Base-by-base conservation (phyloP, 768 basidiomycete species). In the Pilatotrama ljubarskyi region DNA sequence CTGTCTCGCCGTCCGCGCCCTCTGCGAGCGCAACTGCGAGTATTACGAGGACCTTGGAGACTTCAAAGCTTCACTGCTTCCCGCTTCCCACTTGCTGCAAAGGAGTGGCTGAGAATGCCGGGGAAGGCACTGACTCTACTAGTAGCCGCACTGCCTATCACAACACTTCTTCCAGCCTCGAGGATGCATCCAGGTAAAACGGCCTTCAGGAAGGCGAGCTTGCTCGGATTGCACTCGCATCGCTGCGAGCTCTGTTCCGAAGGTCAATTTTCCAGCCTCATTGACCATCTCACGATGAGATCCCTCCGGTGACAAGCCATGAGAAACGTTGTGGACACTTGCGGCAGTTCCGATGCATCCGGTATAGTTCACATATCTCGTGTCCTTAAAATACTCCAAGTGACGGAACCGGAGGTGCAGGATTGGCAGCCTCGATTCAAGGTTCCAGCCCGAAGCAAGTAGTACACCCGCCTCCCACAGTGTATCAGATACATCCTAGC, bases 341-440 rank as follows among this genome's bases (percentile, higher is more conserved):
- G 36, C 15, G 37, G 44, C 55, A 56, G 24, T 38, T 46, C 55
- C 44, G 55, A 40, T 47, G 40, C 46, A 25, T 56, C 55, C 46
- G 44, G 46, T 24, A 47, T 20, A 22, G 55, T 47, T 56, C 17
- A 25, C 55, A n/a, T 14, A 11, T 37, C 37, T 20, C 43, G 32
- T 29, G 29, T 41, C 36, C 26, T n/a, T 22, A 36, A 46, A 18
- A 14, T 40, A 10, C 17, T 42, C 52, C 20, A 53, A 18, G 14
- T 42, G 26, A 51, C 50, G 36, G 36, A 37, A 51, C 38, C 13
- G 17, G 15, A 14, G 26, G 17, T 49, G 37, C 46, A 35, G 47
- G 13, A 38, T 20, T 40, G 47, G 26, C 55, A 57, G 38, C 26
- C 25, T 49, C n/a, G 20, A 7, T 24, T 26, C 41, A 25, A 40